phyloP scores from a whole-genome alignment of 352 stramenopile genomes.

The Chloridella minuta region DNA sequence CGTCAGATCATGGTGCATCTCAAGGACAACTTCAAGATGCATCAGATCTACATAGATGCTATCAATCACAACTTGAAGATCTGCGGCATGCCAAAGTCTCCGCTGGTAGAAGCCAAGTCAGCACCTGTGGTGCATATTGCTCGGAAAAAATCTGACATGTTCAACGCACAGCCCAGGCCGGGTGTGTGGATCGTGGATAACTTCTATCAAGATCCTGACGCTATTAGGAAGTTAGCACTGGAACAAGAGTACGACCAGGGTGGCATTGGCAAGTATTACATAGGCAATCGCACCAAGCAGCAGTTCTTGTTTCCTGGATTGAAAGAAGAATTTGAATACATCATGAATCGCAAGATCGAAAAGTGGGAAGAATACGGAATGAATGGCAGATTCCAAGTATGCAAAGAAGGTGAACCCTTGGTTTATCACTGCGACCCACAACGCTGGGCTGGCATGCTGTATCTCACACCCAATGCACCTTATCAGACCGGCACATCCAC shows the following conservation, averaged over 20 bases:
- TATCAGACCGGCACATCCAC: background rate
- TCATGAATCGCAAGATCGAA: background rate
- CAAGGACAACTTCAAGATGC: too few relatives aligned
- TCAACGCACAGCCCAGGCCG: too few relatives aligned
- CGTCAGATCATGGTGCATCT: too few relatives aligned
- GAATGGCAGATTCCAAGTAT: background rate
- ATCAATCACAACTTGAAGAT: too few relatives aligned
- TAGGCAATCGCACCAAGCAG: background rate
- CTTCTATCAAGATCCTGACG: conserved; percentile 1
- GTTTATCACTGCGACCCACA: background rate
- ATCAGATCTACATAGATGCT: too few relatives aligned
- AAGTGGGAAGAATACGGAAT: background rate
- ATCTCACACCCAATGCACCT: background rate
- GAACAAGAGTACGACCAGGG: background rate
- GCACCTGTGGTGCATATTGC: too few relatives aligned
- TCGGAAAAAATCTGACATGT: too few relatives aligned
- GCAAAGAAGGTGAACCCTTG: background rate
- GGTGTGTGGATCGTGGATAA: background rate
- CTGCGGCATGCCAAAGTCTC: too few relatives aligned
- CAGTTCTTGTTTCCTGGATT: background rate
- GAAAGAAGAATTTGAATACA: conserved; percentile 11
- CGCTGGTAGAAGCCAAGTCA: too few relatives aligned
- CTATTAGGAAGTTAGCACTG: background rate
- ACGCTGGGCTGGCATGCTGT: background rate
- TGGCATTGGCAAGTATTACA: background rate